Percentiles rank a stretch among this genome's conserved stretches.
Evolutionary conservation across 129 eudicot species (phyloP).

Genomic region (Silybum marianum): DNA sequence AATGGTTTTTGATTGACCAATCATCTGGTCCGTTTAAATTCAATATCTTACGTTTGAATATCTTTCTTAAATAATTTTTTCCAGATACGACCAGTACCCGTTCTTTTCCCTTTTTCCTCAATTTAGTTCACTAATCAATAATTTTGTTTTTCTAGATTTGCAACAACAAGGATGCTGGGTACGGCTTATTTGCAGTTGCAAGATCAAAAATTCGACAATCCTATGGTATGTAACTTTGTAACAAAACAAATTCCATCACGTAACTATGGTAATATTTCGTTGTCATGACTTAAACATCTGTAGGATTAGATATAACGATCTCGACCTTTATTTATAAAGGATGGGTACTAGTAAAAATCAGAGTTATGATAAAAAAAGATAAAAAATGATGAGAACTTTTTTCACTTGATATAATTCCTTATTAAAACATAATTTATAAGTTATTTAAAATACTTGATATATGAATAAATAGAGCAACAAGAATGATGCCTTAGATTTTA

Average conservation of each 20-base stretch:
- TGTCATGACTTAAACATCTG: background rate
- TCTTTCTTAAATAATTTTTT: no score
- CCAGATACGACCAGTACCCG: no score
- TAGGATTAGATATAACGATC: background rate
- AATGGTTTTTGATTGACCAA: conserved; percentile 11
- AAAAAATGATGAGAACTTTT: no score
- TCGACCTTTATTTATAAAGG: background rate
- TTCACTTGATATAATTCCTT: no score
- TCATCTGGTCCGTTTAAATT: background rate
- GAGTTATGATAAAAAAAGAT: no score
- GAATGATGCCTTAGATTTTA: no score
- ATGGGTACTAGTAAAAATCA: no score
- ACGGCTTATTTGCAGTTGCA: background rate
- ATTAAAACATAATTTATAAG: no score
- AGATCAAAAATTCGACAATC: background rate
- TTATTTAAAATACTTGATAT: no score
- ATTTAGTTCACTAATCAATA: background rate
- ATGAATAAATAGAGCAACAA: no score
- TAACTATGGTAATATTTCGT: background rate
- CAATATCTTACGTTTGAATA: no score
- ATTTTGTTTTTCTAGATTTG: conserved; percentile 8
- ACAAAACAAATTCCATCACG: background rate
- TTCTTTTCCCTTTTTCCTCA: no score
- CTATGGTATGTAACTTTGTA: conserved; percentile 13
- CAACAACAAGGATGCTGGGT: background rate